A percentile compares a stretch with the other conserved stretches of the same genome.
Conservation (phyloP, 805 yeast genomes). For the Candida maris region DNA sequence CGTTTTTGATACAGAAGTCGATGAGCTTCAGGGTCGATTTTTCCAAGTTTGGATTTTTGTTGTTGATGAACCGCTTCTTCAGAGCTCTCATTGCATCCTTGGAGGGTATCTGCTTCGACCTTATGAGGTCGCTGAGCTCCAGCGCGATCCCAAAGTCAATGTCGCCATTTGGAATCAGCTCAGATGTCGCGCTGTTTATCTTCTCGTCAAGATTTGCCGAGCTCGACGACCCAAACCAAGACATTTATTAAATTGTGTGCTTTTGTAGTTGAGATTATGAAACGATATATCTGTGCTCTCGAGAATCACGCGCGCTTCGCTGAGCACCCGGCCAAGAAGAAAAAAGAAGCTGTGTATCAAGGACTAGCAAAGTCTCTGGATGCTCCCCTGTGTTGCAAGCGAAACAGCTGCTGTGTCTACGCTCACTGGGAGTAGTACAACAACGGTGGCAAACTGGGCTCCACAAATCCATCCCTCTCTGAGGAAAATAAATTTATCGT, state of each 20-base stretch:
- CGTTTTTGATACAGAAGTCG: constrained; percentile 88
- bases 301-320: too few relatives aligned
- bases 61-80: constrained; percentile 61
- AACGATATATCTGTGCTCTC: too few relatives aligned
- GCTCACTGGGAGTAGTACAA: too few relatives aligned
- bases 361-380: too few relatives aligned
- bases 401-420: too few relatives aligned
- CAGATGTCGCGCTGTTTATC: constrained; percentile 77
- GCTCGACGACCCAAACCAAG: constrained; percentile 45
- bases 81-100: constrained; percentile 82
- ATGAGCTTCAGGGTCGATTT: constrained; percentile 69
- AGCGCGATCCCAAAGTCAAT: constrained; percentile 66
- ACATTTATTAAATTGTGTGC: constrained; percentile 36
- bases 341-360: too few relatives aligned
- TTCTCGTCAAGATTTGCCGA: constrained; percentile 51
- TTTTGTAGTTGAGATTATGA: too few relatives aligned
- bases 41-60: constrained; percentile 74
- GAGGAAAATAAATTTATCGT: too few relatives aligned
- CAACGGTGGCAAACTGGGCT: too few relatives aligned
- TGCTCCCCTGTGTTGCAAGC: too few relatives aligned
- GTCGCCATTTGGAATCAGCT: constrained; percentile 89
- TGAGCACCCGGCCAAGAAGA: too few relatives aligned
- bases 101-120: constrained; percentile 75
- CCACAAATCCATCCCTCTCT: too few relatives aligned
- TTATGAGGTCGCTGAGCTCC: constrained; percentile 82